Evolutionary conservation across 1,284 basidiomycete species (phyloP).

Genomic region (Dichomitus squalens): DNA sequence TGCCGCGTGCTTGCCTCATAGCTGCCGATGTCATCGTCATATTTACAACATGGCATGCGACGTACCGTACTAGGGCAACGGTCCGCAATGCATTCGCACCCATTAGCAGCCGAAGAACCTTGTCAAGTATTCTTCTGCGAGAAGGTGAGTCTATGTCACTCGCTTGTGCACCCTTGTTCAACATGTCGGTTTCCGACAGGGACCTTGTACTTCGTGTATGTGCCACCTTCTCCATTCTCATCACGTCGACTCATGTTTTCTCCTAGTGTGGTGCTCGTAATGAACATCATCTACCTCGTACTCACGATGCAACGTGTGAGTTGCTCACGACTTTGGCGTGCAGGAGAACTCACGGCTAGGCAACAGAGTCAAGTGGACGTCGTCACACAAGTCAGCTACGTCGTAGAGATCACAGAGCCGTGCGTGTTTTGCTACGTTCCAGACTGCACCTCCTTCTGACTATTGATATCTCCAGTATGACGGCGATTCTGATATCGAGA

Average conservation of each 20-base stretch:
- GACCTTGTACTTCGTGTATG: neutral
- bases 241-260: neutral
- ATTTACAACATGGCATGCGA: neutral
- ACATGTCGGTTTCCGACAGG: neutral
- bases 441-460: neutral
- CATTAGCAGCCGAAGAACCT: neutral
- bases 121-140: neutral
- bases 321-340: neutral
- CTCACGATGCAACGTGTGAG: neutral
- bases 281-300: neutral
- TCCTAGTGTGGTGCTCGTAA: neutral
- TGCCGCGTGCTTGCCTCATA: neutral
- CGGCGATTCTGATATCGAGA: neutral
- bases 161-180: neutral
- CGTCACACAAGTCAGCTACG: slow-evolving; percentile 1
- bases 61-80: neutral
- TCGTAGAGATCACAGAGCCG: neutral
- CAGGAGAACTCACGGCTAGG: neutral
- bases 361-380: neutral
- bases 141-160: neutral
- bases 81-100: neutral
- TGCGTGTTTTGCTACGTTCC: neutral
- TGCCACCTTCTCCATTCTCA: neutral
- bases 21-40: neutral
- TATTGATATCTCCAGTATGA: neutral